A percentile compares a stretch with the other conserved stretches of the same genome.
Conservation (phyloP, 192 early-diverging fungal species). For the Pilaira anomala region DNA sequence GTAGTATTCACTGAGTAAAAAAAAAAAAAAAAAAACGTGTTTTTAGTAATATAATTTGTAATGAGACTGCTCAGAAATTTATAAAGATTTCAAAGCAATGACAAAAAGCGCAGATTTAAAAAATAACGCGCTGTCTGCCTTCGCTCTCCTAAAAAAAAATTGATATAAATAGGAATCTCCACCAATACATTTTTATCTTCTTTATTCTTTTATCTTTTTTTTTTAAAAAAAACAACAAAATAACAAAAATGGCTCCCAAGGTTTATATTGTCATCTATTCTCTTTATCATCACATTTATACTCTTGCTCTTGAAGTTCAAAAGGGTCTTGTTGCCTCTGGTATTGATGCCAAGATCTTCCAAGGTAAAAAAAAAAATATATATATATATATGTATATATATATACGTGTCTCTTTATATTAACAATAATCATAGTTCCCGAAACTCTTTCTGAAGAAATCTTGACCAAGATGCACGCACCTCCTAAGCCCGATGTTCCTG, state of each 20-base stretch:
- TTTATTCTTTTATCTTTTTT: neutral
- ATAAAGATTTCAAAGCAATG: no score
- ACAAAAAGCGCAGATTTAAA: no score
- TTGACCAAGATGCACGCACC: slow-evolving; percentile 52
- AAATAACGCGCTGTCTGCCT: no score
- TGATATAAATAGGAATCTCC: neutral
- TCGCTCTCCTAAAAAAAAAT: neutral
- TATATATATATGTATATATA: neutral
- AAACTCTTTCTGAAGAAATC: slow-evolving; percentile 56
- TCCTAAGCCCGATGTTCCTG: slow-evolving; percentile 43
- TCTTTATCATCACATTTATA: slow-evolving; percentile 66
- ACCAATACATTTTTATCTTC: neutral
- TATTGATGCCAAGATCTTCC: slow-evolving; percentile 38
- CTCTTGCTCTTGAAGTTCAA: slow-evolving; percentile 60
- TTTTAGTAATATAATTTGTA: no score
- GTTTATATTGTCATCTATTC: slow-evolving; percentile 36
- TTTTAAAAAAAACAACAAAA: neutral
- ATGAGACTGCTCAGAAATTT: no score
- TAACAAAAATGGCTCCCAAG: slow-evolving; percentile 21
- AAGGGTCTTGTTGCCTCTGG: slow-evolving; percentile 57
- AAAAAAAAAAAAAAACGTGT: no score
- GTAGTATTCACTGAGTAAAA: no score
- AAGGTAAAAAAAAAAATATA: slow-evolving; percentile 9
- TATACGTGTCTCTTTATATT: neutral
- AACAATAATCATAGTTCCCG: slow-evolving; percentile 22